A percentile compares a stretch with the other conserved stretches of the same genome.
phyloP scores from a whole-genome alignment of 305 asterid genomes.

The Fraxinus dipetala region DNA sequence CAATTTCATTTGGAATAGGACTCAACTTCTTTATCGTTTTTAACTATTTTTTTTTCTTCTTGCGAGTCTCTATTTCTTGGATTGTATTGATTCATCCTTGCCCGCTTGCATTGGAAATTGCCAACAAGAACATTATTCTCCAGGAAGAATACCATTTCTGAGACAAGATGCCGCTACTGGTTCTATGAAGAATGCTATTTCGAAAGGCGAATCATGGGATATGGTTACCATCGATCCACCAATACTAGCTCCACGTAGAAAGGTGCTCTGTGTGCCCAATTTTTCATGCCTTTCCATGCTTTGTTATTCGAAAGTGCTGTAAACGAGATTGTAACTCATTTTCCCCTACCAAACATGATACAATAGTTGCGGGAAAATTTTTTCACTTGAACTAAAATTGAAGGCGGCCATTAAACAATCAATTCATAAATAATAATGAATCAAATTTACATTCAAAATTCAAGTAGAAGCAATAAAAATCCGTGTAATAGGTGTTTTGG shows the following conservation, averaged over 20 bases:
- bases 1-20: background rate
- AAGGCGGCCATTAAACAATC: background rate
- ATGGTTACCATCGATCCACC: slow-evolving; percentile 92
- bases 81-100: slow-evolving; percentile 86
- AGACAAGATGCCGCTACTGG: slow-evolving; percentile 80
- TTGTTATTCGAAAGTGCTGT: background rate
- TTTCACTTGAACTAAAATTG: background rate
- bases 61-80: slow-evolving; percentile 24
- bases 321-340: background rate
- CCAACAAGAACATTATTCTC: slow-evolving; percentile 61
- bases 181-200: slow-evolving; percentile 75
- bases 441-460: background rate
- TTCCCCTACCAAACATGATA: background rate
- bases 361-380: background rate
- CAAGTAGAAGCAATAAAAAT: background rate
- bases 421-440: background rate
- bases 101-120: slow-evolving; percentile 66
- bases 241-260: slow-evolving; percentile 75
- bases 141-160: slow-evolving; percentile 52
- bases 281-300: slow-evolving; percentile 17
- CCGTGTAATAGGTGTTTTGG: background rate
- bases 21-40: background rate
- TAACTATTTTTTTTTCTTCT: background rate
- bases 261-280: slow-evolving; percentile 39
- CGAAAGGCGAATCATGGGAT: slow-evolving; percentile 75